Evolutionary conservation across 371 early-diverging fungal genomes (phyloP), one percentile per base, ranked within the genome.

Genomic region (Actinomucor elegans): DNA sequence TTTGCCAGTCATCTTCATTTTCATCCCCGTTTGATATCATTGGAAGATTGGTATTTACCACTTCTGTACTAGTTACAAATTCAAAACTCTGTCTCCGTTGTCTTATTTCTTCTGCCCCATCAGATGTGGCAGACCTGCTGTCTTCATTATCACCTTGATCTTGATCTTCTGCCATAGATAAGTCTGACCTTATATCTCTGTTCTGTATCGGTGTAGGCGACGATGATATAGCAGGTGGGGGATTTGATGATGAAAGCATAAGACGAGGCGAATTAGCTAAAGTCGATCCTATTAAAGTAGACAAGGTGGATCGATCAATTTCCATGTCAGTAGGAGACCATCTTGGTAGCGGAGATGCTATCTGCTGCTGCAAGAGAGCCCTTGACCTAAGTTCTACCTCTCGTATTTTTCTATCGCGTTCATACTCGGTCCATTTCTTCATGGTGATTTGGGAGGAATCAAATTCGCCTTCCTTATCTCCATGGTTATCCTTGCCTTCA

Each of bases 391-490:
- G 46, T 11, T 49, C 48, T 29, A 37, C 46, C 32, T 60, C 61
- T 20, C 37, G 35, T 10, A 18, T 33, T 21, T 49, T 60, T 27
- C 86, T 73, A 33, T 81, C 79, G 38, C 75, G 64, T 67, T 87
- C 87, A 46, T 71, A 86, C 35, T 86, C 88, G 37, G 77, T 69
- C 87, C 88, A 88, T 53, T 84, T 80, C 51, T 80, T 81, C 72
- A 85, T 76, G 0, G 67, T 69, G 37, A 87, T 79, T 31, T 69
- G 51, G 11, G 75, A 71, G 10, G 84, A 75, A 48, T 92, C 91
- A 67, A 92, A 92, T n/a, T 73, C 69, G 18, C 93, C 94, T 40
- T 83, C 87, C 20, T 83, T 80, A 34, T 84, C 78, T 21, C 87
- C 88, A 59, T 91, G 92, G 60, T 88, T 89, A 11, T 59, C 63